A percentile compares a stretch with the other conserved stretches of the same genome.
Evolutionary conservation across 2,329 filamentous ascomycete species (phyloP).

Genomic region (Phialemoniopsis sp.): DNA sequence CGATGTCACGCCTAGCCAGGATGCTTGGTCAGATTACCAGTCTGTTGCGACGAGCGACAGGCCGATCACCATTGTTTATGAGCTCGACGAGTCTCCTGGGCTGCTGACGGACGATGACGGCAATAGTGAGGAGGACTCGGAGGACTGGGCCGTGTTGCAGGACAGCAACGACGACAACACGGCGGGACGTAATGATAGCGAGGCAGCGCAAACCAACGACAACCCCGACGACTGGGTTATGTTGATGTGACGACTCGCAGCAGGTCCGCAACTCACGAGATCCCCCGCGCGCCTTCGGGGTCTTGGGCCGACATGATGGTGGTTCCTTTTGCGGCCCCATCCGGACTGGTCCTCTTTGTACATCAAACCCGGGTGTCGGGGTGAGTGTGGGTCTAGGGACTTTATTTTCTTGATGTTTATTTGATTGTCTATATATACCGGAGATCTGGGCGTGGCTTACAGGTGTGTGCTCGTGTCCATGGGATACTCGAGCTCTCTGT

Average conservation of each 20-base stretch:
- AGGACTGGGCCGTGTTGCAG: not conserved
- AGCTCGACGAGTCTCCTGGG: conserved; percentile 29
- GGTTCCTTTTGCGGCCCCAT: conserved; percentile 18
- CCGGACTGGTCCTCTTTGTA: conserved; percentile 31
- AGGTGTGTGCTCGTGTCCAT: not conserved
- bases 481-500: conserved; percentile 1
- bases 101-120: conserved; percentile 19
- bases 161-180: not conserved
- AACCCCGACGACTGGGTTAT: conserved; percentile 34
- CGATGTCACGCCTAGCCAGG: not conserved
- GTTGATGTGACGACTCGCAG: conserved; percentile 40
- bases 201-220: conserved; percentile 17
- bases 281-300: conserved; percentile 20
- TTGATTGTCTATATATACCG: not conserved
- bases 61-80: conserved; percentile 33
- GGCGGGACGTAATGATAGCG: conserved; percentile 17
- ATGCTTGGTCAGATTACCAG: conserved; percentile 3
- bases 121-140: conserved; percentile 1
- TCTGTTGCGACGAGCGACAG: conserved; percentile 4
- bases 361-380: not conserved
- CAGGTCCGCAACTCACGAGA: conserved; percentile 28
- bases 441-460: not conserved
- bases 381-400: not conserved
- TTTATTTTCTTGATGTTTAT: not conserved
- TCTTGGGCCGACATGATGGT: conserved; percentile 13